Conservation (phyloP, 352 stramenopile species). For the Pythium brachiatum region DNA sequence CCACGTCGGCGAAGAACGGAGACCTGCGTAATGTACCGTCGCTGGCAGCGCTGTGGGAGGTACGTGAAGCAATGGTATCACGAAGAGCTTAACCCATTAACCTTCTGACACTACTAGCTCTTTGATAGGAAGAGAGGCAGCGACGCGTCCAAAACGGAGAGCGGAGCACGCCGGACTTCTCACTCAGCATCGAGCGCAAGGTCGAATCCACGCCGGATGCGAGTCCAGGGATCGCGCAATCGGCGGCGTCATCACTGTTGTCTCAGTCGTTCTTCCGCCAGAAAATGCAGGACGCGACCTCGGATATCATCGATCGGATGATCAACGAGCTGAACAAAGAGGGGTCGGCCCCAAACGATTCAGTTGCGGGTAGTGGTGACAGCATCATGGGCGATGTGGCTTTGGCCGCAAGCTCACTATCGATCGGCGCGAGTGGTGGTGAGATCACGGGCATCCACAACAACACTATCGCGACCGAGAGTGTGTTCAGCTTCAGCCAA, state of each 20-base stretch:
- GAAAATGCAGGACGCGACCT: conserved; percentile 70
- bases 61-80: conserved; percentile 14
- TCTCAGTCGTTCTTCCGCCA: conserved; percentile 82
- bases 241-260: conserved; percentile 49
- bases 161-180: conserved; percentile 40
- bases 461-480: conserved; percentile 27
- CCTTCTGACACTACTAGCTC: neutral
- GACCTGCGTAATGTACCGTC: conserved; percentile 72
- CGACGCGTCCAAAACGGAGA: conserved; percentile 53
- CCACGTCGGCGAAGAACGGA: conserved; percentile 32
- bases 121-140: conserved; percentile 60
- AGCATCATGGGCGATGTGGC: conserved; percentile 7
- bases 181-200: conserved; percentile 56
- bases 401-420: conserved; percentile 5
- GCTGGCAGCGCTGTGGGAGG: conserved; percentile 80
- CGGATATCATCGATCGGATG: conserved; percentile 51
- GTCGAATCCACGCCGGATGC: conserved; percentile 17
- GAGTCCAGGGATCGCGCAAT: conserved; percentile 9
- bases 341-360: neutral
- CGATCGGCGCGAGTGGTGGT: neutral
- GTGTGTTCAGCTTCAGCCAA: conserved; percentile 31
- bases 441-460: conserved; percentile 10
- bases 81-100: neutral
- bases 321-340: conserved; percentile 20
- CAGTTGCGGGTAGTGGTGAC: neutral